Percentiles rank a stretch among this genome's conserved stretches.
Conservation (phyloP, 257 asterid genomes). For the Lycium barbarum region DNA sequence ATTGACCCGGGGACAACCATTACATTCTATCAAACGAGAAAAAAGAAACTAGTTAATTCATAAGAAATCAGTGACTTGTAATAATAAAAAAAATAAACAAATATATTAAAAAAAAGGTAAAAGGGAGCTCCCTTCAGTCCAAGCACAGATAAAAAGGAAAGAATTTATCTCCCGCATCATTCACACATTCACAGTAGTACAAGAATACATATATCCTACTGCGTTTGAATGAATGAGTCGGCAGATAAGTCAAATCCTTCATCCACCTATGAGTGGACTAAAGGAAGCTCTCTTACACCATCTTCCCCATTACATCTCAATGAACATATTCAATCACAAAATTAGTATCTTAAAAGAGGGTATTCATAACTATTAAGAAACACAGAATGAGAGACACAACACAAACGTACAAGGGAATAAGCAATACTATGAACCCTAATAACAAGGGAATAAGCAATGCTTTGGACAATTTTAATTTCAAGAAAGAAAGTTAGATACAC, state of each 20-base stretch:
- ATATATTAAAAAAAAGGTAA: background rate
- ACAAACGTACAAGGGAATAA: background rate
- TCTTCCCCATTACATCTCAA: background rate
- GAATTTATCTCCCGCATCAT: constrained; percentile 83
- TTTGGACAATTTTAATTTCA: background rate
- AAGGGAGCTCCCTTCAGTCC: constrained; percentile 99
- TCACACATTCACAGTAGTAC: constrained; percentile 65
- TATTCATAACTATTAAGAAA: background rate
- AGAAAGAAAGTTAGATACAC: background rate
- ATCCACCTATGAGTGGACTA: constrained; percentile 66
- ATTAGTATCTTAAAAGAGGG: background rate
- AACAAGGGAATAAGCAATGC: background rate
- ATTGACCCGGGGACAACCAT: background rate
- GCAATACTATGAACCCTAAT: background rate
- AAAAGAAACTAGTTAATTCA: background rate
- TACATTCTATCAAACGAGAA: too few species aligned
- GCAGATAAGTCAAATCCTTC: constrained; percentile 69
- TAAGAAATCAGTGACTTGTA: background rate
- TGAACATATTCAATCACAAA: background rate
- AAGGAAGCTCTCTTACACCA: constrained; percentile 67
- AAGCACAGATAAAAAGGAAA: constrained; percentile 59
- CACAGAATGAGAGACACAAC: background rate
- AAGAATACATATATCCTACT: constrained; percentile 23
- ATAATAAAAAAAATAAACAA: too few species aligned
- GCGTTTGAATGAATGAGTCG: constrained; percentile 74